Evolutionary conservation across 2,329 filamentous ascomycete genomes (phyloP), one percentile per base, ranked within the genome.

Genomic region (Alternaria brassicicola): DNA sequence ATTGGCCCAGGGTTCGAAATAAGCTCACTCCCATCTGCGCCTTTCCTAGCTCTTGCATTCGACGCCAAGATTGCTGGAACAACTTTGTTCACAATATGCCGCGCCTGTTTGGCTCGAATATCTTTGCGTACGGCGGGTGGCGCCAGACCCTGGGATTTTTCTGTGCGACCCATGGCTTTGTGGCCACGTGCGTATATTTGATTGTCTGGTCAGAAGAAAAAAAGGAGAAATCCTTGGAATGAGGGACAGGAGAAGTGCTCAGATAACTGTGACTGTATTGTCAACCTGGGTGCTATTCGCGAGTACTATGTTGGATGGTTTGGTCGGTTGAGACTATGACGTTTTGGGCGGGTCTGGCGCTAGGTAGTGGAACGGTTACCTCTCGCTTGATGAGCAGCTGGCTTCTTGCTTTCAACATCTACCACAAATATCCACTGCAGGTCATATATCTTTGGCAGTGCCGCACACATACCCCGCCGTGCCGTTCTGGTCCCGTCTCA

Each of bases 21-120:
- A 31, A 88, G 74, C 63, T 86, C 82, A 1, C 83, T 81, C 0
- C 77, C 72, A 1, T 86, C 81, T 28, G 84, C 76, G 1, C 86
- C 86, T 42, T 78, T 78, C n/a, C 81, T 81, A 0, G 86, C 86
- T 48, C 85, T 81, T 13, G 84, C 77, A 63, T 85, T 83, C 2
- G 82, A 79, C 0, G 79, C 74, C 2, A 88, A 75, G 8, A 88
- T 75, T 0, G 83, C 77, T 2, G 87, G 87, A 10, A 89, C 83
- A n/a, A 81, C 78, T 66, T 84, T 84, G 72, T 88, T 87, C 58
- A 88, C 73, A 3, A 86, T 87, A 8, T 83, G 78, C 52, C 82
- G 84, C 28, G 85, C 85, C 55, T 80, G 78, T 65, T 87, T 87
- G 1, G 83, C 80, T 13, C 83, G 79, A 2, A 70, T 61, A 19